phyloP scores from a whole-genome alignment of 179 eudicot species.

The Silene vulgaris region DNA sequence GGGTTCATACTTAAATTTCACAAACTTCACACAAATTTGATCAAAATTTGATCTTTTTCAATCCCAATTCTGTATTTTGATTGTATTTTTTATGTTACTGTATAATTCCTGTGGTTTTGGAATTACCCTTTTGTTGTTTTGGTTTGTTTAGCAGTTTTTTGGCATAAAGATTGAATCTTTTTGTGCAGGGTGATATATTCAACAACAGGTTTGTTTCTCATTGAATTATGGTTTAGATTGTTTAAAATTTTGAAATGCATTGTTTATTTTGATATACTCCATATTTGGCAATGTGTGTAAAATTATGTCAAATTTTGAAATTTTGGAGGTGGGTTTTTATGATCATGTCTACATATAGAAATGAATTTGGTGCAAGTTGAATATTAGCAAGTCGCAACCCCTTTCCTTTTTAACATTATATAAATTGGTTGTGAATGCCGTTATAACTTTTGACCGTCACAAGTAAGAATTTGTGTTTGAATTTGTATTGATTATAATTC shows the following conservation, averaged over 20 bases:
- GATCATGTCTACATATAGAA: background rate
- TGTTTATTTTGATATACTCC: background rate
- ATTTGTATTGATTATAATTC: background rate
- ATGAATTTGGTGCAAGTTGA: background rate
- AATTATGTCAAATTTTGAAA: background rate
- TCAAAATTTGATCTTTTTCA: background rate
- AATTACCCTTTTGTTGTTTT: slow-evolving; percentile 1
- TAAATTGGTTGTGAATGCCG: no score
- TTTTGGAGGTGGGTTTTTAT: background rate
- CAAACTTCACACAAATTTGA: slow-evolving; percentile 10
- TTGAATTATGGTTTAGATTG: background rate
- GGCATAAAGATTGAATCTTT: slow-evolving; percentile 21
- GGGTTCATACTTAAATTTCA: slow-evolving; percentile 9
- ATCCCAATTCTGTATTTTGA: background rate
- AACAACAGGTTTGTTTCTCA: slow-evolving; percentile 21
- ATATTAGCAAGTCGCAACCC: no score
- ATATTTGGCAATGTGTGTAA: background rate
- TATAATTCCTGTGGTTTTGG: slow-evolving; percentile 7
- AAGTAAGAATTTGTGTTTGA: background rate
- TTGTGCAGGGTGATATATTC: background rate
- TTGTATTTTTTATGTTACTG: background rate
- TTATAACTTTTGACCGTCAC: no score
- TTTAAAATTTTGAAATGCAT: background rate
- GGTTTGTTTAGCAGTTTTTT: background rate
- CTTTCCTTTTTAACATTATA: no score